phyloP scores from a whole-genome alignment of 2,329 filamentous ascomycete species.

The Arthrobotrys pseudoclavata region DNA sequence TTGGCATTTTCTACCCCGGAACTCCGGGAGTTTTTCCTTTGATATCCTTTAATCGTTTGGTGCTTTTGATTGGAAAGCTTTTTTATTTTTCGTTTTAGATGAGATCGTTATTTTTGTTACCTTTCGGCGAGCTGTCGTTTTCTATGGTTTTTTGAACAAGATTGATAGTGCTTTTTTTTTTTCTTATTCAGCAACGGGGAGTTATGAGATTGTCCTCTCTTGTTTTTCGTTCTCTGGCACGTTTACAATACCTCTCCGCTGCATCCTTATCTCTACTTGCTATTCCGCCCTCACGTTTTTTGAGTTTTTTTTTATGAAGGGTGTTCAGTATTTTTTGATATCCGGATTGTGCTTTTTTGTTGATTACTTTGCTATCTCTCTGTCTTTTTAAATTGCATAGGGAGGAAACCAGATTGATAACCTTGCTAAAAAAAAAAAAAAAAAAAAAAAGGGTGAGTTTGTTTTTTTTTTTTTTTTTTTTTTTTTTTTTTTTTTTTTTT shows the following conservation, averaged over 20 bases:
- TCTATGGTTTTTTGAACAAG: constrained; percentile 36
- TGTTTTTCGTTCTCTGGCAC: constrained; percentile 10
- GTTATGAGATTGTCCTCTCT: constrained; percentile 34
- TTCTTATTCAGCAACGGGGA: constrained; percentile 28
- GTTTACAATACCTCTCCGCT: constrained; percentile 58
- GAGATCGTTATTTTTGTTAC: constrained; percentile 37
- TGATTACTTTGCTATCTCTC: neutral
- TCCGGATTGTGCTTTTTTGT: constrained; percentile 11
- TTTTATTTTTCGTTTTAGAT: constrained; percentile 45
- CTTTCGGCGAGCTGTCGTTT: constrained; percentile 28
- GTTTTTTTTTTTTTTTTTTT: constrained; percentile 9
- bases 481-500: neutral
- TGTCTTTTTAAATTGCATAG: constrained; percentile 18
- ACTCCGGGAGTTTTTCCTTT: constrained; percentile 12
- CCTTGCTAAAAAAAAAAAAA: neutral
- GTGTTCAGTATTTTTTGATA: constrained; percentile 18
- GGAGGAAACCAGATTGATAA: constrained; percentile 40
- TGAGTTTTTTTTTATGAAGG: constrained; percentile 14
- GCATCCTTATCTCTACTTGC: constrained; percentile 47
- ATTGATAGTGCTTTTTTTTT: constrained; percentile 38
- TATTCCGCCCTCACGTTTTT: neutral
- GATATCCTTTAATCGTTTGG: constrained; percentile 26
- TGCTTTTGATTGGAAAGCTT: constrained; percentile 10
- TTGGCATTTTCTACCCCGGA: constrained; percentile 13
- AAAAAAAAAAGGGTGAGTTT: too few relatives aligned